A percentile compares a stretch with the other conserved stretches of the same genome.
phyloP scores from a whole-genome alignment of 371 early-diverging fungal genomes.

The Mucor lusitanicus region DNA sequence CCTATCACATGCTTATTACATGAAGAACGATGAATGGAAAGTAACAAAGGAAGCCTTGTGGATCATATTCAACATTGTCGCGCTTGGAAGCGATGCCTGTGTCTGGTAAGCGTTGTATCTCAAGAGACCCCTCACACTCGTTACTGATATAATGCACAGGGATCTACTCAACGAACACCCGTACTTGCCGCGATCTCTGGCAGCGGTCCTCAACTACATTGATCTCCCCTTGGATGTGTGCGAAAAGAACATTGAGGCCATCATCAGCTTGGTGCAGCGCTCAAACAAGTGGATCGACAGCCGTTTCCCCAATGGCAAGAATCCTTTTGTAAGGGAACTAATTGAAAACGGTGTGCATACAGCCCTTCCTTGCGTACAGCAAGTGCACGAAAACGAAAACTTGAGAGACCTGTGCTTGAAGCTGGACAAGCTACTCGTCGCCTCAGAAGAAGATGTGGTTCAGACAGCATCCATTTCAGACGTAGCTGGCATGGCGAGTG shows the following conservation, averaged over 20 bases:
- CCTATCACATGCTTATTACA: conserved; percentile 7
- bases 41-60: conserved; percentile 56
- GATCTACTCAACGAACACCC: conserved; percentile 20
- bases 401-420: conserved; percentile 14
- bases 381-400: not conserved
- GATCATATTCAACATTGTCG: conserved; percentile 57
- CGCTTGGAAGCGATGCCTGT: conserved; percentile 35
- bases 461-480: conserved; percentile 13
- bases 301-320: conserved; percentile 19
- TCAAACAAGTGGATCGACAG: conserved; percentile 52
- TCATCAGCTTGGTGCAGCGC: conserved; percentile 40
- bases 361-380: conserved; percentile 1
- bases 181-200: conserved; percentile 14
- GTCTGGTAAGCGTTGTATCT: conserved; percentile 21
- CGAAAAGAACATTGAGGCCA: conserved; percentile 26
- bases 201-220: conserved; percentile 14
- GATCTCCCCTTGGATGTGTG: conserved; percentile 18
- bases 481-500: conserved; percentile 17
- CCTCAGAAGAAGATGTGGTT: conserved; percentile 14
- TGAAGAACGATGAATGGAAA: conserved; percentile 53
- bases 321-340: conserved; percentile 19
- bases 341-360: conserved; percentile 8
- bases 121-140: not conserved
- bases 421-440: conserved; percentile 10
- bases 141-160: conserved; percentile 9